Evolutionary conservation across 257 asterid species (phyloP), one percentile per base, ranked within the genome.

Genomic region (Catharanthus roseus): DNA sequence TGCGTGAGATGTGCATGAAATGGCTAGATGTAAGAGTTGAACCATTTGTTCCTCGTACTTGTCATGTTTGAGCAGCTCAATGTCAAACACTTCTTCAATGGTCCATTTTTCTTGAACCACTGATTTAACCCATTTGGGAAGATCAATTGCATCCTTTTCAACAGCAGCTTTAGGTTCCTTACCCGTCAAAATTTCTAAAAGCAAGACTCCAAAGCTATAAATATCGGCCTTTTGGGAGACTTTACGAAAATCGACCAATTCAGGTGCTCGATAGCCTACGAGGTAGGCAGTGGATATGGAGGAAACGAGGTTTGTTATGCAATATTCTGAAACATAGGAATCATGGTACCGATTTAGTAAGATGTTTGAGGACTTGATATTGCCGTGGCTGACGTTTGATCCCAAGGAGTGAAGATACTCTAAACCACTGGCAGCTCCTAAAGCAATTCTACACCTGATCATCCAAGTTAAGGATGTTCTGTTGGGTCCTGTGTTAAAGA

Each of bases 131-230:
- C 79, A 78, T 45, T 65, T 74, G n/a, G 79, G 69, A 16, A 82
- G 57, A 26, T 82, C 77, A 28, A n/a, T 29, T 51, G 42, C 79
- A 29, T 41, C 54, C n/a, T 42, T 45, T 3, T n/a, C 11, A 28
- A 18, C 6, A 38, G 33, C 31, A 41, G 72, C 36, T 55, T 49
- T 38, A 55, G 83, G 85, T 21, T 53, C 70, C 34, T 78, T 69
- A 1, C 83, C 83, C 10, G 79, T 75, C 24, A 82, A 34, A 21
- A 82, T 36, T 66, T 82, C 83, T 76, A 82, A 44, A 34, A 82
- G 81, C 38, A 82, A 47, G 61, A 82, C 83, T 0, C 85, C 85
- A 53, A 81, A 82, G 66, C 77, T 72, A 24, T 72, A 78, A 2
- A 82, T 73, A 69, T 82, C 81, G 0, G 79, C 79, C 45, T 69